These are phyloP conservation scores for Phytophthora pseudosyringae DNA, from an alignment of 352 stramenopile species.

Conservation along the genomic window DNA sequence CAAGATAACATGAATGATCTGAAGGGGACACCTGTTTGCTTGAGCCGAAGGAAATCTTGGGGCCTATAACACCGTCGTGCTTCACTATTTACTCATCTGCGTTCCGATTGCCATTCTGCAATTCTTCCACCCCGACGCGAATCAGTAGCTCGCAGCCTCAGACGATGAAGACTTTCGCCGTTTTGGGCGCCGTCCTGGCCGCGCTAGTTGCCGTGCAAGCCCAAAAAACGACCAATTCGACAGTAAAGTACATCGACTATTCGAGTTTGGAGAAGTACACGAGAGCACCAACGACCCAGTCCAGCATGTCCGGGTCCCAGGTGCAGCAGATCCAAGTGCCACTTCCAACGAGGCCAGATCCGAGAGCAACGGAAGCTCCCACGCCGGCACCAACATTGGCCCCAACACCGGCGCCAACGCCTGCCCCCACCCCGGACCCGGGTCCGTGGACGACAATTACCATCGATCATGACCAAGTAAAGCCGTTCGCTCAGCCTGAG, in stretches of 20 bases:
- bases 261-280: slow-evolving; percentile 25
- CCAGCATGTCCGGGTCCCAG: slow-evolving; percentile 5
- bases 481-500: slow-evolving; percentile 20
- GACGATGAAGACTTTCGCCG: slow-evolving; percentile 9
- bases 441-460: slow-evolving; percentile 12
- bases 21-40: background rate
- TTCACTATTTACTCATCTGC: background rate
- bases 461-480: slow-evolving; percentile 23
- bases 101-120: slow-evolving; percentile 9
- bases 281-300: slow-evolving; percentile 7
- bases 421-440: slow-evolving; percentile 7
- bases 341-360: slow-evolving; percentile 4
- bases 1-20: slow-evolving; percentile 6
- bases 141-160: background rate
- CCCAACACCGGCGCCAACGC: slow-evolving; percentile 12
- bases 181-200: slow-evolving; percentile 1
- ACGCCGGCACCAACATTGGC: background rate
- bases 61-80: background rate
- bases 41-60: background rate
- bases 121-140: slow-evolving; percentile 10
- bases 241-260: slow-evolving; percentile 30
- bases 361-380: slow-evolving; percentile 9
- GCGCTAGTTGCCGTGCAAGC: background rate
- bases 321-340: background rate
- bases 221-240: slow-evolving; percentile 6